Evolutionary conservation across 2,329 filamentous ascomycete genomes (phyloP), one percentile per base, ranked within the genome.

Genomic region (Colletotrichum gloeosporioides): DNA sequence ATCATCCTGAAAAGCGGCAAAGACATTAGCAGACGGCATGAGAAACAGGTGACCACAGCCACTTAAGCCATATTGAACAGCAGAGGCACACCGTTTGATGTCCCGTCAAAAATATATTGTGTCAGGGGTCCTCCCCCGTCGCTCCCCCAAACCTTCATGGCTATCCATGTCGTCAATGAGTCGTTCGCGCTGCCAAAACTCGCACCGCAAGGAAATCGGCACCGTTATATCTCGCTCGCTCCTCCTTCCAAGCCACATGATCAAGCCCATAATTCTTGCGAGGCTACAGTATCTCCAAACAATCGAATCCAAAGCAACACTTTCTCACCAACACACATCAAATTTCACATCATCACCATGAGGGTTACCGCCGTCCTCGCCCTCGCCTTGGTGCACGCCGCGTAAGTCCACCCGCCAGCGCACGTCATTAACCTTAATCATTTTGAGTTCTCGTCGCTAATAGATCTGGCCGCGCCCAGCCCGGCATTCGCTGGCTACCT

Each of bases 241-340:
- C 15, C 44, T 22, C 44, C 10, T 6, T 22, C n/a, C 10, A 22
- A 53, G 2, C 44, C 22, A 13, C 12, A 53, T 1, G 10, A 53
- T 0, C 0, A 22, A 2, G 3, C 18, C 9, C 0, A n/a, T 0
- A 8, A 8, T 22, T 22, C 31, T 4, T 1, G 9, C 39, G 36
- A 32, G 32, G 15, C 6, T 8, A 16, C 9, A 29, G 4, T 16
- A 10, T 55, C 13, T 55, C 7, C 5, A 5, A 15, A 10, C 1
- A 16, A 8, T n/a, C 31, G 4, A 12, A 12, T 6, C 10, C n/a
- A 13, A 3, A 5, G 9, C n/a, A 16, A 27, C n/a, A n/a, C n/a
- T 6, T 36, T 10, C 34, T 6, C 39, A 44, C 1, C 18, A n/a
- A 4, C 29, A n/a, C 15, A 22, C 16, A 6, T 32, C 59, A 2